Evolutionary conservation across 2,329 filamentous ascomycete genomes (phyloP).

Genomic region (Neofusicoccum laricinum): DNA sequence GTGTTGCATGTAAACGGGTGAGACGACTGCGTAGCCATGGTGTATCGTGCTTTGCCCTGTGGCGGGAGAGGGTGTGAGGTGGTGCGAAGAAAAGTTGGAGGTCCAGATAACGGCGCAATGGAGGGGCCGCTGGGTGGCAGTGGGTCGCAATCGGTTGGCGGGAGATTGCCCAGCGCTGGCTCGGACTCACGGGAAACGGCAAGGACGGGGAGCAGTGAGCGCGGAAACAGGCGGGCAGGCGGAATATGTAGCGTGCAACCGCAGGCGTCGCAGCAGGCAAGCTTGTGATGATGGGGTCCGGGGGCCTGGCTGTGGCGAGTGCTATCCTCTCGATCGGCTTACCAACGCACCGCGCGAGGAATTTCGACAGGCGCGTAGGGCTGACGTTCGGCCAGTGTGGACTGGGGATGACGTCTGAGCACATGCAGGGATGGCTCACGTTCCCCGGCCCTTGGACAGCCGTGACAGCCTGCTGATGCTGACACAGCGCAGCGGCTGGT

Average conservation of each 20-base stretch:
- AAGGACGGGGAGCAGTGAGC: not conserved
- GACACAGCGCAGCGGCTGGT: no score
- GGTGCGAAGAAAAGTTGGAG: conserved; percentile 14
- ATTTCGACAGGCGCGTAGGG: conserved; percentile 6
- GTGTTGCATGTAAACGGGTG: conserved; percentile 98
- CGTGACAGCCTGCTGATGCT: no score
- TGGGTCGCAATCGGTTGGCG: conserved; percentile 9
- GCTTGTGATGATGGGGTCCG: not conserved
- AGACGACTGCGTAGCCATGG: conserved; percentile 36
- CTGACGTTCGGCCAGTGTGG: not conserved
- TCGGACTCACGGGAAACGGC: not conserved
- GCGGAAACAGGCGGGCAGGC: not conserved
- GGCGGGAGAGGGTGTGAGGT: not conserved
- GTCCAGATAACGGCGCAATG: conserved; percentile 1
- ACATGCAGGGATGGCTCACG: not conserved
- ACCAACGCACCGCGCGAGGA: conserved; percentile 11
- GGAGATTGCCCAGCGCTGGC: conserved; percentile 2
- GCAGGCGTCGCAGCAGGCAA: not conserved
- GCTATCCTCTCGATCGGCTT: not conserved
- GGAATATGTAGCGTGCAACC: not conserved
- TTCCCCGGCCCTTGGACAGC: not conserved
- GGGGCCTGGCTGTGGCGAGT: not conserved
- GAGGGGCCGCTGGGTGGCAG: conserved; percentile 4
- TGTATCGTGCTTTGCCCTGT: conserved; percentile 4
- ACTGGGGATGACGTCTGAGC: conserved; percentile 4